These are phyloP conservation scores for Yamadazyma jaroonii DNA, from an alignment of 1,139 yeast genomes.

Conservation along the genomic window DNA sequence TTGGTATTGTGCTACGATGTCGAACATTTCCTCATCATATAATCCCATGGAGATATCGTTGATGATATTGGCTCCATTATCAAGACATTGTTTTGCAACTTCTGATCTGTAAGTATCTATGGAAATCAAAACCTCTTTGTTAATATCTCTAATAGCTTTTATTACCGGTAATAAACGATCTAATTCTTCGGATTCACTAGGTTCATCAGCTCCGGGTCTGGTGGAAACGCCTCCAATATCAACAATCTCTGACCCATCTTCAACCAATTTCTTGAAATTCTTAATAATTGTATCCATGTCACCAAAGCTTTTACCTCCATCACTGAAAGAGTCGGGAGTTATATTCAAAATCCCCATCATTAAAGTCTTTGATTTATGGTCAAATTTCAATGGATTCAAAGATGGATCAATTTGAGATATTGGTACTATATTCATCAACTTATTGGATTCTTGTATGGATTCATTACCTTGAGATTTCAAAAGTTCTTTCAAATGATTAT, in stretches of 20 bases:
- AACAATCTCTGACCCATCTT: conserved; percentile 62
- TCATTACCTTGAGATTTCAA: conserved; percentile 33
- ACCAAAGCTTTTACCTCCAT: conserved; percentile 58
- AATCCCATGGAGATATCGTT: conserved; percentile 89
- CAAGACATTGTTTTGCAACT: conserved; percentile 70
- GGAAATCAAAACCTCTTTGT: conserved; percentile 51
- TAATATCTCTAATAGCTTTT: conserved; percentile 50
- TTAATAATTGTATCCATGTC: conserved; percentile 30
- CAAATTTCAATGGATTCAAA: conserved; percentile 35
- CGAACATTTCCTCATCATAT: conserved; percentile 62
- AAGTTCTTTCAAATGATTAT: conserved; percentile 63
- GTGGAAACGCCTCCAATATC: conserved; percentile 96
- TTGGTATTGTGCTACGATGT: conserved; percentile 61
- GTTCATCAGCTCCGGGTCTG: conserved; percentile 71
- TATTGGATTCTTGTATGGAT: conserved; percentile 44
- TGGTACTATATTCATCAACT: conserved; percentile 46
- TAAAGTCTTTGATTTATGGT: conserved; percentile 40
- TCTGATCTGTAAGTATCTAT: conserved; percentile 78
- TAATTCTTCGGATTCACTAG: conserved; percentile 58
- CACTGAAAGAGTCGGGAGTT: conserved; percentile 96
- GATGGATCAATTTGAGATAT: conserved; percentile 23
- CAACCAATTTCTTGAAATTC: conserved; percentile 44
- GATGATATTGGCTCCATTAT: conserved; percentile 84
- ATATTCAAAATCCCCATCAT: conserved; percentile 87
- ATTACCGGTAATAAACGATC: conserved; percentile 69